Base-by-base conservation (phyloP, 306 rosid genomes). In the Potentilla sterilis region DNA sequence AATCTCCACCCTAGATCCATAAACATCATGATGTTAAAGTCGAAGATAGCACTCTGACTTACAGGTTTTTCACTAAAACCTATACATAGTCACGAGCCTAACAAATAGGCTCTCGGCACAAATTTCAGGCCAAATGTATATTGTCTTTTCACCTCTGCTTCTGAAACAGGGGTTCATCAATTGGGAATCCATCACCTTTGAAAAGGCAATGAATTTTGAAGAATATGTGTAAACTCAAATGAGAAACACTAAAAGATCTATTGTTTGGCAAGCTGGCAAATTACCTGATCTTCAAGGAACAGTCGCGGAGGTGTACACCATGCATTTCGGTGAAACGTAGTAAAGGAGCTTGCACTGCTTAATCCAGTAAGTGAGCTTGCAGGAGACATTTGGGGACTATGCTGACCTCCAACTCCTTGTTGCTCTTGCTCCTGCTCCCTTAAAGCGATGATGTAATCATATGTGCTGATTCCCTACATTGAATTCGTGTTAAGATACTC, bases 251-350 rank as follows among this genome's bases (percentile, higher is more conserved):
- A 10, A 22, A 69, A 14, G 43, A 47, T 16, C 8, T 19, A 21
- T 28, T 1, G 8, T 38, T 9, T 4, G n/a, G 80, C 67, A 59
- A 42, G 54, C 57, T 18, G 7, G 32, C 47, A 78, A 73, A 32
- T 47, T 81, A 95, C 99, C 97, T 95, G 97, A 88, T 95, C 97
- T 76, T 95, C 99, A 32, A 95, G 90, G 75, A 95, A 95, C 47
- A 95, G 61, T 14, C 97, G 97, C 0, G 99, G 99, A 0, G 99
- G 99, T 5, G 99, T 95, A 84, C 99, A 95, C 99, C 99, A 95
- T 9, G 95, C 96, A 35, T 95, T 96, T 0, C 97, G 93, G 57
- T 87, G 96, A 84, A 95, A 90, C 21, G 88, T 90, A 67, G 91
- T 80, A 63, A 95, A 92, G 70, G 99, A 95, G 90, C 99, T 92